Percentiles rank a stretch among this genome's conserved stretches.
Conservation (phyloP, 768 basidiomycete genomes). For the Gymnopilus dilepis region DNA sequence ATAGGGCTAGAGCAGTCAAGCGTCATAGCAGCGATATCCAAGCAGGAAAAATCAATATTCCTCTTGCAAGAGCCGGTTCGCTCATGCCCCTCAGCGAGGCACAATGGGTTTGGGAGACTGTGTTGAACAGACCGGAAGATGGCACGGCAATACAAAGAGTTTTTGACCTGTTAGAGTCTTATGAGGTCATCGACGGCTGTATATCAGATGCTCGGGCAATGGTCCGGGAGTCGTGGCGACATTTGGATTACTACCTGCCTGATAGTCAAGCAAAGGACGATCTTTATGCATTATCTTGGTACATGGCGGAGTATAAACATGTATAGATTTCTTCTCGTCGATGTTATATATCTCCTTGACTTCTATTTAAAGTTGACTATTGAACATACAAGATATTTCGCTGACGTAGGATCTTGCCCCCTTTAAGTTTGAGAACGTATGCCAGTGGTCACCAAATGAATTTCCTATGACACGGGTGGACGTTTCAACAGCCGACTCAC, state of each 20-base stretch:
- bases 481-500: too few relatives aligned
- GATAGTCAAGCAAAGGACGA: neutral
- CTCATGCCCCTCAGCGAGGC: slow-evolving; percentile 2
- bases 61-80: neutral
- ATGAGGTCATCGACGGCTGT: neutral
- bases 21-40: neutral
- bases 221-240: neutral
- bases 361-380: too few relatives aligned
- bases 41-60: neutral
- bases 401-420: too few relatives aligned
- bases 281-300: neutral
- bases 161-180: neutral
- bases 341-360: too few relatives aligned
- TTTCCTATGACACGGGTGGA: too few relatives aligned
- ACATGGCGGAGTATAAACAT: neutral
- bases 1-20: neutral
- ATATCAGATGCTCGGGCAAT: neutral
- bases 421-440: too few relatives aligned
- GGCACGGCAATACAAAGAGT: neutral
- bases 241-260: neutral
- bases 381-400: too few relatives aligned
- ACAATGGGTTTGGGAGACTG: slow-evolving; percentile 1
- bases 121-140: neutral
- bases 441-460: too few relatives aligned
- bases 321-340: too few relatives aligned